A percentile compares a stretch with the other conserved stretches of the same genome.
These are phyloP conservation scores for Hyaloperonospora brassicae DNA, from an alignment of 352 stramenopile species.

Conservation along the genomic window DNA sequence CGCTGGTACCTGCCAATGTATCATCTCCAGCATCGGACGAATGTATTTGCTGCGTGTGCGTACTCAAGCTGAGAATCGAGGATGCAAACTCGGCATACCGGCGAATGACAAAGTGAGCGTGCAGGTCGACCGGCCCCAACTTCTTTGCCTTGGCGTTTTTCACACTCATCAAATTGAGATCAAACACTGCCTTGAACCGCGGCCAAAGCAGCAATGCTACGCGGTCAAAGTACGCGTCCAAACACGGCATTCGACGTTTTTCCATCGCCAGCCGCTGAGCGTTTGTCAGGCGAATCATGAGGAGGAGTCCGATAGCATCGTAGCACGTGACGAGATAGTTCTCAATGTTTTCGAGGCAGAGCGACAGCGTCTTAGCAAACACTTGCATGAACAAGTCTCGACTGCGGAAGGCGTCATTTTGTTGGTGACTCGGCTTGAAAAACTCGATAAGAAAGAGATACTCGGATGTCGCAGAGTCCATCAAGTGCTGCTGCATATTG, in stretches of 20 bases:
- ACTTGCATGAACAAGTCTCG: slow-evolving; percentile 91
- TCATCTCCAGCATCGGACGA: slow-evolving; percentile 17
- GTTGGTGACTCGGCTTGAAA: slow-evolving; percentile 76
- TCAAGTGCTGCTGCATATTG: slow-evolving; percentile 94
- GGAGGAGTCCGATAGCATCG: slow-evolving; percentile 94
- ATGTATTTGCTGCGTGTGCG: slow-evolving; percentile 49
- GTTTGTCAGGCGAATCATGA: slow-evolving; percentile 97
- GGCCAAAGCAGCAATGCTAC: slow-evolving; percentile 95
- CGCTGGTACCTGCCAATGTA: slow-evolving; percentile 40
- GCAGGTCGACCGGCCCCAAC: slow-evolving; percentile 90
- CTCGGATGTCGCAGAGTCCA: slow-evolving; percentile 96
- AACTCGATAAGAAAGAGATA: slow-evolving; percentile 95
- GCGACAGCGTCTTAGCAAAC: slow-evolving; percentile 92
- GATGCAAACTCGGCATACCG: slow-evolving; percentile 96
- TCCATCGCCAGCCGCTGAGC: slow-evolving; percentile 76
- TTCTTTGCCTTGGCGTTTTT: slow-evolving; percentile 83
- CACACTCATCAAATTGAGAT: slow-evolving; percentile 91
- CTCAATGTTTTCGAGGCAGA: slow-evolving; percentile 95
- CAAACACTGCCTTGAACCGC: slow-evolving; percentile 94
- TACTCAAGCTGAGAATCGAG: slow-evolving; percentile 90
- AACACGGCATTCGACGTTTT: slow-evolving; percentile 76
- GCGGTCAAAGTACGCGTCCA: slow-evolving; percentile 96
- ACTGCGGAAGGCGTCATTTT: slow-evolving; percentile 51
- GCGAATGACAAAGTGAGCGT: slow-evolving; percentile 94
- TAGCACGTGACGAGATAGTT: slow-evolving; percentile 97